Base-by-base conservation (phyloP, 169 alveolate genomes). In the Eimeria zaria region DNA sequence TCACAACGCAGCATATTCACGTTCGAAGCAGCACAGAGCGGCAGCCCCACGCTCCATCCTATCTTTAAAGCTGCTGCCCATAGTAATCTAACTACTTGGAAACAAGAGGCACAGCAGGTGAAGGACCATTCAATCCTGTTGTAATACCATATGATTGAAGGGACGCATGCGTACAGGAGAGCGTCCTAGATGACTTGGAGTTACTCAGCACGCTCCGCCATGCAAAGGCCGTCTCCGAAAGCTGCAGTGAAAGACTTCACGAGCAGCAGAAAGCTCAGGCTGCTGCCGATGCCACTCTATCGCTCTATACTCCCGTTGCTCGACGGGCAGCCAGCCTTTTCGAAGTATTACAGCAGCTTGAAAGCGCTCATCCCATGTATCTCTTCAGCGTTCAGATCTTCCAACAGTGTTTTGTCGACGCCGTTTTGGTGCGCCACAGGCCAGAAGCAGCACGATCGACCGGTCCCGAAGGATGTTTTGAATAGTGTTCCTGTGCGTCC, bases 131-230 rank as follows among this genome's bases (percentile, higher is more conserved):
- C 46, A 69, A 33, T 11, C 48, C 44, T 6, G 46, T 22, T 76
- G 4, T 2, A 20, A 44, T 24, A 20, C 60, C 87, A 12, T 44
- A 24, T 22, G 87, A 24, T 76, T 44, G 85, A 44, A 8, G 33
- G 85, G 36, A 62, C 2, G 33, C 39, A 74, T 74, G 64, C 7
- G 48, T 53, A 39, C 89, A 95, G 97, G 99, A 98, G 88, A 98
- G 98, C 96, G 98, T 99, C 60, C 96, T 99, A 62, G 99, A 99
- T 85, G 99, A 99, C 94, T 98, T 98, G 85, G 99, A 99, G 96
- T 98, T 99, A 67, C 99, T 99, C 95, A 98, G 98, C 73, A 99
- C 99, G 89, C 97, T 99, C 62, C 98, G 99, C 91, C 99, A 98
- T 84, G 98, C 99, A 69, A 99, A 99, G 97, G 97, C 98, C 41